Conservation (phyloP, 2,329 filamentous ascomycete species). For the Botryosphaeria dothidea region DNA sequence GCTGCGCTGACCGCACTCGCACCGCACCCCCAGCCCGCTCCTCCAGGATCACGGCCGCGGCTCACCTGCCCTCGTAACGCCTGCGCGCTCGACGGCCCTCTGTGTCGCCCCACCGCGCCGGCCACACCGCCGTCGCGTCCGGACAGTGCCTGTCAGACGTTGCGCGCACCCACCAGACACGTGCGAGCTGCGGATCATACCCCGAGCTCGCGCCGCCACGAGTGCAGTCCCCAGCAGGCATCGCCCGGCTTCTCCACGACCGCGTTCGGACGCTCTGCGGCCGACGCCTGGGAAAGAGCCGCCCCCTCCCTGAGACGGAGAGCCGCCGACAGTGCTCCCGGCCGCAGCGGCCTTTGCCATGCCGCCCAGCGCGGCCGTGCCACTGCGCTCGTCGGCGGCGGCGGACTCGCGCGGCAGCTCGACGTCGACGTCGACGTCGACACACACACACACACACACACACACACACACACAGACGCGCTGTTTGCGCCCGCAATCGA, state of each 20-base stretch:
- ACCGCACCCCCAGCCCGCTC: neutral
- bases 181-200: constrained; percentile 19
- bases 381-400: neutral
- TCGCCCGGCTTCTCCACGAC: constrained; percentile 16
- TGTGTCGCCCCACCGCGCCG: constrained; percentile 12
- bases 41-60: constrained; percentile 13
- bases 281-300: neutral
- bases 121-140: constrained; percentile 5
- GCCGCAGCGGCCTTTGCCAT: too few species aligned
- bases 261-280: constrained; percentile 17
- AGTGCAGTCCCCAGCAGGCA: constrained; percentile 16
- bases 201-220: constrained; percentile 16
- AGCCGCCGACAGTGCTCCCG: neutral
- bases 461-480: neutral
- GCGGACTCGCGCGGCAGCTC: neutral
- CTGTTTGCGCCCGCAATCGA: constrained; percentile 1
- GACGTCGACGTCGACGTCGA: too few species aligned
- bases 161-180: constrained; percentile 14
- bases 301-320: neutral
- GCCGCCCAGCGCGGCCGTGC: neutral
- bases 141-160: constrained; percentile 1
- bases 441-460: too few species aligned
- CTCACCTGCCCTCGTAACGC: constrained; percentile 9
- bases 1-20: neutral
- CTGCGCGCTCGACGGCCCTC: neutral